These are phyloP conservation scores for Phytophthora cryptogea DNA, from an alignment of 352 stramenopile genomes.

Conservation along the genomic window DNA sequence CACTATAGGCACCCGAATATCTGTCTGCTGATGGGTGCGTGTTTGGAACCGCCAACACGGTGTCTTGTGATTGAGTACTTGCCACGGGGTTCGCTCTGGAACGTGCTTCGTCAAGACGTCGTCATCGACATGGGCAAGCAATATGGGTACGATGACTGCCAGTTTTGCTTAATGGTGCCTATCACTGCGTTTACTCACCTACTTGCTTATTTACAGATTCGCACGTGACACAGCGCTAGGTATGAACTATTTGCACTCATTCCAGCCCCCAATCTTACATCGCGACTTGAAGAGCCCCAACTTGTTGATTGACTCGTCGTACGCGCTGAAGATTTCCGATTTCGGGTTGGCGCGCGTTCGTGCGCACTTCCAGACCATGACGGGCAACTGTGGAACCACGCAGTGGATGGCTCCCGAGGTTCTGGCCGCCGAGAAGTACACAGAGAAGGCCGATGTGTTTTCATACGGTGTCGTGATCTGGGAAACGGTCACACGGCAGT, in stretches of 20 bases:
- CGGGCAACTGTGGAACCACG: slow-evolving; percentile 83
- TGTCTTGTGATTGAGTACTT: slow-evolving; percentile 90
- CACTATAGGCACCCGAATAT: slow-evolving; percentile 83
- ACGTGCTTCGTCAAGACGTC: slow-evolving; percentile 81
- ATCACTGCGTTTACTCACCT: neutral
- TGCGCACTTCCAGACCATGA: slow-evolving; percentile 89
- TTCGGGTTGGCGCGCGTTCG: slow-evolving; percentile 84
- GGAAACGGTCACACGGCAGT: slow-evolving; percentile 90
- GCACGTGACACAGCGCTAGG: slow-evolving; percentile 78
- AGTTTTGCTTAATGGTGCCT: neutral
- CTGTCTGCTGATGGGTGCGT: slow-evolving; percentile 84
- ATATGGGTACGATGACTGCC: slow-evolving; percentile 50
- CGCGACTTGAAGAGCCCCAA: slow-evolving; percentile 89
- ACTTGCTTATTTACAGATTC: slow-evolving; percentile 45
- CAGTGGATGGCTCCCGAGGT: slow-evolving; percentile 90
- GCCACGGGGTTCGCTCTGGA: slow-evolving; percentile 81
- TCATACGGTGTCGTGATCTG: slow-evolving; percentile 87
- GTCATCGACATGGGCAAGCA: slow-evolving; percentile 75
- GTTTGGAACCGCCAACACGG: slow-evolving; percentile 73
- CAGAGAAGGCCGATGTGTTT: slow-evolving; percentile 88
- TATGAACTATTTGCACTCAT: slow-evolving; percentile 90
- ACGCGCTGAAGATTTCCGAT: slow-evolving; percentile 90
- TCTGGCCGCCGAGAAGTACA: slow-evolving; percentile 84
- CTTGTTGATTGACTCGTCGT: slow-evolving; percentile 76
- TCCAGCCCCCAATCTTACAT: slow-evolving; percentile 86